Conservation (phyloP, 495 filamentous ascomycete species). For the Pyrenula aspistea region DNA sequence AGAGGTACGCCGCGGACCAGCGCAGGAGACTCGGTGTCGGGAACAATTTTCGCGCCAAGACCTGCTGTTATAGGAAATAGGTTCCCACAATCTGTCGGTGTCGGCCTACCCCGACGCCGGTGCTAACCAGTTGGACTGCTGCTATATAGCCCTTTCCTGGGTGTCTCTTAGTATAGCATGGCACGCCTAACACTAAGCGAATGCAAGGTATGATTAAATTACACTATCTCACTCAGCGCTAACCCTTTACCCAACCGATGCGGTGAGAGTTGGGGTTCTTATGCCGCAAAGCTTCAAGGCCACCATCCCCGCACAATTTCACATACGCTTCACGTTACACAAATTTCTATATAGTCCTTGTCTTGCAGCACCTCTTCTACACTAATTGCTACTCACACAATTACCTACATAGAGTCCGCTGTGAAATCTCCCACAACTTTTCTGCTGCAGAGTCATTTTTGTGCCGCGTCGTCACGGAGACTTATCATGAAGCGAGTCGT, state of each 20-base stretch:
- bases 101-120: background rate
- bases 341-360: background rate
- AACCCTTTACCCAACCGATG: background rate
- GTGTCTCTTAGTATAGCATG: background rate
- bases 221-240: background rate
- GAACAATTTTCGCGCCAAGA: background rate
- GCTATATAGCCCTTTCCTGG: no score
- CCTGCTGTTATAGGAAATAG: background rate
- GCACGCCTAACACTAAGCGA: background rate
- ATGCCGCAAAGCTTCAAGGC: background rate
- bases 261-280: background rate
- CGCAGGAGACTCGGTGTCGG: no score
- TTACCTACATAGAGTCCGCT: background rate
- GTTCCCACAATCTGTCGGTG: background rate
- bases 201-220: background rate
- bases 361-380: background rate
- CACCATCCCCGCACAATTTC: background rate
- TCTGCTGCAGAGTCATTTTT: background rate
- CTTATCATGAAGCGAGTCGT: conserved; percentile 16
- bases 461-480: conserved; percentile 6
- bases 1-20: no score
- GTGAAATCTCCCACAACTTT: background rate
- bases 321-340: no score
- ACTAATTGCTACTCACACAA: background rate
- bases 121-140: background rate